These are phyloP conservation scores for Botrytis squamosa DNA, from an alignment of 2,329 filamentous ascomycete genomes.

Conservation along the genomic window DNA sequence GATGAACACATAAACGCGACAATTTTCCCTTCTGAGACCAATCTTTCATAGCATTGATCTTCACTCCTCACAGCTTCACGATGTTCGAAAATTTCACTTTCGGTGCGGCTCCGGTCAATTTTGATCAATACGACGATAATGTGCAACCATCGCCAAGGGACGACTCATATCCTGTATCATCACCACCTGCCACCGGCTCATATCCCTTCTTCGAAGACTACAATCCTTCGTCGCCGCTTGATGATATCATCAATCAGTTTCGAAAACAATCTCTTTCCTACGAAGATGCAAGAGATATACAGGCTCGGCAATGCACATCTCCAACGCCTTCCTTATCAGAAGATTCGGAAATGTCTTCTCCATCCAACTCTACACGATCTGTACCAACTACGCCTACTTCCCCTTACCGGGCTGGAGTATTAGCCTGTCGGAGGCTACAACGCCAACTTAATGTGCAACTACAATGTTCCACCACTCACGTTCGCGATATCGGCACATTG, in stretches of 20 bases:
- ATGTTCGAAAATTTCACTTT: constrained; percentile 23
- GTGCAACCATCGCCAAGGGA: constrained; percentile 16
- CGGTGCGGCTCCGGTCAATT: constrained; percentile 14
- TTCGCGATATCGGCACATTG: constrained; percentile 23
- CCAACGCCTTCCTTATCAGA: constrained; percentile 18
- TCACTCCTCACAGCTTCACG: neutral
- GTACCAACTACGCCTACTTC: constrained; percentile 14
- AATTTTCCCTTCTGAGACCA: neutral
- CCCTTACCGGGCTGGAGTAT: neutral
- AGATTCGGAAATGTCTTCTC: constrained; percentile 12
- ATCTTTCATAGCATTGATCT: neutral
- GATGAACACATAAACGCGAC: constrained; percentile 1
- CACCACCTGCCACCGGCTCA: neutral
- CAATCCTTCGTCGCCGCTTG: constrained; percentile 6
- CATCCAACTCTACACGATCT: constrained; percentile 8
- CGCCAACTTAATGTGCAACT: constrained; percentile 27
- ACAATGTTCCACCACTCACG: constrained; percentile 21
- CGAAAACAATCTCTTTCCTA: neutral
- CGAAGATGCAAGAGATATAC: neutral
- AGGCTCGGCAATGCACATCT: constrained; percentile 6
- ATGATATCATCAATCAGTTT: constrained; percentile 16
- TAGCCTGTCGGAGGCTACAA: constrained; percentile 24
- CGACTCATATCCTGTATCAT: constrained; percentile 4
- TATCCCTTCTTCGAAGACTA: constrained; percentile 3
- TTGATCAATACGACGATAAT: constrained; percentile 14